A percentile compares a stretch with the other conserved stretches of the same genome.
These are phyloP conservation scores for Starmerella scarabaei DNA, from an alignment of 805 yeast species.

Conservation along the genomic window DNA sequence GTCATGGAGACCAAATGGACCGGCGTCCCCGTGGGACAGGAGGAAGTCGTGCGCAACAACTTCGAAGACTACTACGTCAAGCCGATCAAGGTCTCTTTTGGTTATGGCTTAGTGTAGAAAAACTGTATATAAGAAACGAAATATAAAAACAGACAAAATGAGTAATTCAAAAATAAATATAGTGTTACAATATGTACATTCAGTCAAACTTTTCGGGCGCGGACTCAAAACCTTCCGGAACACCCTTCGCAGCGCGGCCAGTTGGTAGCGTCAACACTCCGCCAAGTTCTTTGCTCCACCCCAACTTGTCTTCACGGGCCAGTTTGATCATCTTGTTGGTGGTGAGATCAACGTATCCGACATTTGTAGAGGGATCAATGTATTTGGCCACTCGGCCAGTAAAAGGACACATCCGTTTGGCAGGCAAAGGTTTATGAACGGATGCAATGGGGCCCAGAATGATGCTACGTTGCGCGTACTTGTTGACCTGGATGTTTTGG, in stretches of 20 bases:
- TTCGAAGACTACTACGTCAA: constrained; percentile 82
- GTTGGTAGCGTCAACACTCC: constrained; percentile 34
- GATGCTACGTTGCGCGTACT: constrained; percentile 23
- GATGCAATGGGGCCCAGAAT: constrained; percentile 47
- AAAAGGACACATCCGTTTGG: constrained; percentile 51
- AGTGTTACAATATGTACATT: not conserved
- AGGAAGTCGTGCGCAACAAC: constrained; percentile 69
- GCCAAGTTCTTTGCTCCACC: constrained; percentile 40
- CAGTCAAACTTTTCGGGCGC: not conserved
- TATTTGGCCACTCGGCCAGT: constrained; percentile 71
- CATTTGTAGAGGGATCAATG: constrained; percentile 76
- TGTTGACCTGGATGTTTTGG: constrained; percentile 20
- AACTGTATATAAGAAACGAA: not conserved
- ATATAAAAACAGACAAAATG: not conserved
- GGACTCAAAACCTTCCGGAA: constrained; percentile 69
- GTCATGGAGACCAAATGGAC: constrained; percentile 61
- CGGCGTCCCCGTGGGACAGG: constrained; percentile 93
- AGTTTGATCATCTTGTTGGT: constrained; percentile 53
- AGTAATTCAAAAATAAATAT: not conserved
- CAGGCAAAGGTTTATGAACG: constrained; percentile 26
- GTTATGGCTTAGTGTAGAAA: constrained; percentile 51
- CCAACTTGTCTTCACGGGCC: constrained; percentile 36
- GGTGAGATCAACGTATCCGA: constrained; percentile 74
- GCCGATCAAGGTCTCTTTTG: constrained; percentile 82
- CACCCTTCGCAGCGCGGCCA: constrained; percentile 39